phyloP scores from a whole-genome alignment of 768 basidiomycete genomes.

The Auricularia heimuer region DNA sequence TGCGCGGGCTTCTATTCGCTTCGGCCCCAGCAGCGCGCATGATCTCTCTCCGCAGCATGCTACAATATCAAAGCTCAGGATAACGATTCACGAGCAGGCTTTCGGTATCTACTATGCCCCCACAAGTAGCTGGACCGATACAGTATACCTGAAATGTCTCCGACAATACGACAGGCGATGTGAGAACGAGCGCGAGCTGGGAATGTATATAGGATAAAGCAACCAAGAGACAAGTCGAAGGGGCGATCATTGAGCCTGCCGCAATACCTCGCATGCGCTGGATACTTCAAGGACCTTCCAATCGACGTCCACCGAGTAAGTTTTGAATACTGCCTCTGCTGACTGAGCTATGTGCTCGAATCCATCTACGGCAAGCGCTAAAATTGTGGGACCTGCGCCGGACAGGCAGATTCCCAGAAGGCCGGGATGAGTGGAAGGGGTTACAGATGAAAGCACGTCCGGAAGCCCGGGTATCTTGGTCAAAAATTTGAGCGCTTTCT shows the following conservation, averaged over 20 bases:
- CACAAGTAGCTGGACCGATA: not conserved
- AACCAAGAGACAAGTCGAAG: no score
- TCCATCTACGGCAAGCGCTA: slow-evolving; percentile 80
- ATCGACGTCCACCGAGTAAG: slow-evolving; percentile 69
- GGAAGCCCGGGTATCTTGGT: slow-evolving; percentile 88
- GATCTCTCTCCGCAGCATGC: not conserved
- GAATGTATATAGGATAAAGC: not conserved
- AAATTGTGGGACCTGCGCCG: slow-evolving; percentile 94
- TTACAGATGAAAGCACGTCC: slow-evolving; percentile 81
- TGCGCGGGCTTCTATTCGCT: not conserved
- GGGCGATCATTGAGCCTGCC: not conserved
- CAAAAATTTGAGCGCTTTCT: not conserved
- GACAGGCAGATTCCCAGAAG: slow-evolving; percentile 95
- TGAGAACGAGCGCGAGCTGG: no score
- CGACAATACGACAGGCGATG: no score
- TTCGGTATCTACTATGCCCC: not conserved
- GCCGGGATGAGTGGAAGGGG: slow-evolving; percentile 86
- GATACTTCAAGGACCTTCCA: slow-evolving; percentile 76
- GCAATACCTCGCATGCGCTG: not conserved
- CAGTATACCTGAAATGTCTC: no score
- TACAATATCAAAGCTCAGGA: not conserved
- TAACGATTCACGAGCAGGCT: not conserved
- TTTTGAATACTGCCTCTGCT: slow-evolving; percentile 63
- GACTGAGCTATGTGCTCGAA: slow-evolving; percentile 82
- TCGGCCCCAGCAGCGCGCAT: not conserved